Evolutionary conservation across 345 rosid genomes (phyloP), one percentile per base, ranked within the genome.

Genomic region (Citrus glauca): DNA sequence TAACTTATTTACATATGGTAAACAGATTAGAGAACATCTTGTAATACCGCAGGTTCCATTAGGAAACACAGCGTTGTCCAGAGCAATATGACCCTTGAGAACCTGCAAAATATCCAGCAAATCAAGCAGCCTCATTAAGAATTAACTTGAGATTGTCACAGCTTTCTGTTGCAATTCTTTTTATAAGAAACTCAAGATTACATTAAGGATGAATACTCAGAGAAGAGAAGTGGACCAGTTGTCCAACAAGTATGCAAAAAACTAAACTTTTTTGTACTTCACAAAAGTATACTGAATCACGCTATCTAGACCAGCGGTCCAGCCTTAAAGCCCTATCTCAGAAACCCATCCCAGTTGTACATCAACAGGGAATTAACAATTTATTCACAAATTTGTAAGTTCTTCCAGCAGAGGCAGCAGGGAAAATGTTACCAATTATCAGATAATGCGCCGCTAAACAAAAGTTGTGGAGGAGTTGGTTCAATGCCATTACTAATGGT

Each of bases 1-100:
- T 62, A 32, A 11, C 20, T 75, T 4, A 79, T 53, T 66, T n/a
- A 45, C 72, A 48, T 37, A 73, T 48, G 9, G 48, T 53, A 28
- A 71, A 77, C 45, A 57, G 76, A 33, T 24, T n/a, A 59, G 66
- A 42, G 38, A 20, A 62, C 82, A 72, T 33, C 37, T 68, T 71
- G 20, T 10, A 55, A n/a, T 92, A 94, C 98, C 98, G 62, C 72
- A 90, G 42, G 98, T 97, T 72, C 99, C 98, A 77, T 91, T 91
- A 25, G 98, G 99, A 87, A 94, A 96, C 72, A 89, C 81, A 67
- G 95, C 94, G 82, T 89, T 92, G 32, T 91, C 99, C 20, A 96
- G 85, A 76, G 88, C 94, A 82, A 94, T 92, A 82, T 96, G 98
- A 82, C 99, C 99, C 85, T 94, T 96, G 48, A 96, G 86, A 73